These are phyloP conservation scores for Trichaptum fuscoviolaceum DNA, from an alignment of 768 basidiomycete genomes.

Conservation along the genomic window DNA sequence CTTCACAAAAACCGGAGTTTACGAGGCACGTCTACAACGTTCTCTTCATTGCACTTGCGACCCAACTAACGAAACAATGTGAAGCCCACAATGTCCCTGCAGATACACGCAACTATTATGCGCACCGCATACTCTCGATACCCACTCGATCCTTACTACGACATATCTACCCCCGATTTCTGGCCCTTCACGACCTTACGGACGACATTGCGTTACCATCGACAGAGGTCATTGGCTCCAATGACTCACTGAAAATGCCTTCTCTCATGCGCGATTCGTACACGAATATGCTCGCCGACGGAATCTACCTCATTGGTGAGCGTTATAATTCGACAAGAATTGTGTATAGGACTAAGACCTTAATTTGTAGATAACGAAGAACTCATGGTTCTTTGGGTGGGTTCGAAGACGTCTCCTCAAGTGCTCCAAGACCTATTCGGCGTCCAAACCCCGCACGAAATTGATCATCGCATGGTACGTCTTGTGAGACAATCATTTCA, in stretches of 20 bases:
- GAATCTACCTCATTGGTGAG: slow-evolving; percentile 89
- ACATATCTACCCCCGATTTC: slow-evolving; percentile 80
- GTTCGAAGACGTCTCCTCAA: slow-evolving; percentile 74
- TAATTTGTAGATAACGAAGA: slow-evolving; percentile 77
- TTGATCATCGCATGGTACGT: slow-evolving; percentile 68
- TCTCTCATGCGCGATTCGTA: slow-evolving; percentile 78
- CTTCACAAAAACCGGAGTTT: slow-evolving; percentile 87
- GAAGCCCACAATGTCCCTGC: slow-evolving; percentile 82
- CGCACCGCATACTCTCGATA: slow-evolving; percentile 69
- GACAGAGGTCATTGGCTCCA: slow-evolving; percentile 23
- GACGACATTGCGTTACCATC: slow-evolving; percentile 61
- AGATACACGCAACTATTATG: slow-evolving; percentile 88
- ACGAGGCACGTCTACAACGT: slow-evolving; percentile 65
- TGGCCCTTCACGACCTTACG: slow-evolving; percentile 83
- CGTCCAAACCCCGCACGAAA: slow-evolving; percentile 65
- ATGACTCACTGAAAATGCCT: slow-evolving; percentile 47
- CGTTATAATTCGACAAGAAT: slow-evolving; percentile 7
- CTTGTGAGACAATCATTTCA: not conserved
- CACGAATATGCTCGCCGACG: slow-evolving; percentile 82
- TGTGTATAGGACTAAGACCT: slow-evolving; percentile 6
- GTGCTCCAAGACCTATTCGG: slow-evolving; percentile 80
- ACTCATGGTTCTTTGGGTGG: slow-evolving; percentile 85
- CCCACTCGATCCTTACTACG: slow-evolving; percentile 65
- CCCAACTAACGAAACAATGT: slow-evolving; percentile 36
- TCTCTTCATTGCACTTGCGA: slow-evolving; percentile 79